These are phyloP conservation scores for Phytophthora palmivora DNA, from an alignment of 352 stramenopile species.

Conservation along the genomic window DNA sequence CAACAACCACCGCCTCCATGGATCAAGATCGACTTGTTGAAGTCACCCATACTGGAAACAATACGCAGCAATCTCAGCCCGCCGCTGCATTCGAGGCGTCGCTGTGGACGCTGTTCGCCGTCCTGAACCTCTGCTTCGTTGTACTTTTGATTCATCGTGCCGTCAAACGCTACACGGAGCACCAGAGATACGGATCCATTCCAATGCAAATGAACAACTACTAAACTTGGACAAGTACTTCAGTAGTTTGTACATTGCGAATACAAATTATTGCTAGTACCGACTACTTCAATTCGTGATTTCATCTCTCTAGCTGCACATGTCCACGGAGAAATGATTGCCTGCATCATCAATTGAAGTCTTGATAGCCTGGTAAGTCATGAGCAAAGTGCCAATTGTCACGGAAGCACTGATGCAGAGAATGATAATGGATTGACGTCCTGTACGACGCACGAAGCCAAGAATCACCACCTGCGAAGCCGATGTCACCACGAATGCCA, in stretches of 20 bases:
- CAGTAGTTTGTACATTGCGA: no score
- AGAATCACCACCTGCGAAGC: constrained; percentile 57
- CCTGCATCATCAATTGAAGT: constrained; percentile 46
- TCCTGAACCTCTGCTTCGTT: constrained; percentile 52
- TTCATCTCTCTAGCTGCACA: constrained; percentile 34
- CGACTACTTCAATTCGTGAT: background rate
- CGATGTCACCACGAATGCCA: constrained; percentile 59
- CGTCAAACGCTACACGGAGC: constrained; percentile 28
- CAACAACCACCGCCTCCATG: constrained; percentile 6
- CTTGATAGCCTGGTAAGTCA: constrained; percentile 57
- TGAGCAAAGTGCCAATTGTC: constrained; percentile 45
- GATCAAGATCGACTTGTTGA: constrained; percentile 12
- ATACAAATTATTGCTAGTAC: no score
- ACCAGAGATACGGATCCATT: constrained; percentile 34
- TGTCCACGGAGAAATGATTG: constrained; percentile 36
- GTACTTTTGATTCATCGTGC: constrained; percentile 38
- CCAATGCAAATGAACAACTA: constrained; percentile 29
- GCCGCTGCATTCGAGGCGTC: constrained; percentile 26
- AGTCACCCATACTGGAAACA: constrained; percentile 6
- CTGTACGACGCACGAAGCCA: constrained; percentile 49
- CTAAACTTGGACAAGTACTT: constrained; percentile 5
- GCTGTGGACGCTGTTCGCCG: constrained; percentile 49
- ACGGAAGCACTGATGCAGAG: constrained; percentile 55
- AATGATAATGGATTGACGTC: constrained; percentile 59
- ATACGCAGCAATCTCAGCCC: constrained; percentile 2